Conservation (phyloP, 805 yeast species). For the Schwanniomyces yamadae region DNA sequence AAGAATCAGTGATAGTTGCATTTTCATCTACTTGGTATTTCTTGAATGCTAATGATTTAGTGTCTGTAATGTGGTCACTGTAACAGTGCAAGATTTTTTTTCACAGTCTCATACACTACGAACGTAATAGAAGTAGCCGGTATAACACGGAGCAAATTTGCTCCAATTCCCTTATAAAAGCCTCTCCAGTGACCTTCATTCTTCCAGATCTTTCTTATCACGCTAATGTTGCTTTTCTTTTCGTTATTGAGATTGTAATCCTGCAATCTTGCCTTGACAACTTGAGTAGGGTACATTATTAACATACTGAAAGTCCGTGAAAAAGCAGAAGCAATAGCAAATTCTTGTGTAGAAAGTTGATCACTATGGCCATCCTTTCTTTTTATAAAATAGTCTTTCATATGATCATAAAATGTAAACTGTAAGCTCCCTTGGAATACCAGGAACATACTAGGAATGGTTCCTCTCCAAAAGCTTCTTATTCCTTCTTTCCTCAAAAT, state of each 20-base stretch:
- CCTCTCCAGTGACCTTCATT: constrained; percentile 58
- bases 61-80: too few species aligned
- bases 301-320: constrained; percentile 70
- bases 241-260: constrained; percentile 21
- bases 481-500: constrained; percentile 58
- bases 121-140: constrained; percentile 95
- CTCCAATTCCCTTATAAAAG: constrained; percentile 79
- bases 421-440: constrained; percentile 90
- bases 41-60: too few species aligned
- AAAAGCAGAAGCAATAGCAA: constrained; percentile 60
- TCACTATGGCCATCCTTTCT: constrained; percentile 10
- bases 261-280: constrained; percentile 75
- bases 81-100: too few species aligned
- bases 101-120: constrained; percentile 70
- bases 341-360: constrained; percentile 50
- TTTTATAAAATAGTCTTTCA: constrained; percentile 45
- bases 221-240: constrained; percentile 24
- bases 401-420: constrained; percentile 78
- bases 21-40: too few species aligned
- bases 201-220: constrained; percentile 39
- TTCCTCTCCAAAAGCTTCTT: constrained; percentile 67
- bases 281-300: constrained; percentile 80
- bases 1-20: too few species aligned
- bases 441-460: constrained; percentile 71
- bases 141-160: constrained; percentile 77